phyloP scores from a whole-genome alignment of 306 rosid species.

The Comarum palustre region DNA sequence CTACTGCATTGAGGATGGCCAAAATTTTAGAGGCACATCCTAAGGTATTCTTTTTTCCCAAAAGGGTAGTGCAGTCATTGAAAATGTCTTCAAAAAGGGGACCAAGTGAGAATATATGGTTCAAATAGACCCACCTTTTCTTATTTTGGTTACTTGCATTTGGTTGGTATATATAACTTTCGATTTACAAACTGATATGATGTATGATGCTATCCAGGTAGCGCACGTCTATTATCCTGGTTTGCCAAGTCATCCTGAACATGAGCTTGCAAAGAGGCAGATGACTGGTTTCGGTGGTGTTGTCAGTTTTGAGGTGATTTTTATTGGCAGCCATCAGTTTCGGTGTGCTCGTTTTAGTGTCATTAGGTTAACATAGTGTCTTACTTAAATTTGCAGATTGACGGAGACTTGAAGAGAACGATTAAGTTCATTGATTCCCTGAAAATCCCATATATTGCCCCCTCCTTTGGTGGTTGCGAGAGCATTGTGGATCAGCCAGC shows the following conservation, averaged over 20 bases:
- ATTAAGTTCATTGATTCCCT: conserved; percentile 75
- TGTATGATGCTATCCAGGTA: conserved; percentile 54
- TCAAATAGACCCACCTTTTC: not conserved
- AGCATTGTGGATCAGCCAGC: conserved; percentile 98
- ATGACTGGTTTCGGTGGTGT: conserved; percentile 99
- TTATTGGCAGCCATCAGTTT: not conserved
- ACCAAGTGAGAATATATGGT: not conserved
- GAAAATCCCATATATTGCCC: conserved; percentile 88
- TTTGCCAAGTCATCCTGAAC: conserved; percentile 86
- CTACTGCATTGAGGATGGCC: conserved; percentile 81
- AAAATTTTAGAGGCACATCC: conserved; percentile 95
- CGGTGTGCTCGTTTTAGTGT: not conserved
- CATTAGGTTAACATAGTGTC: not conserved
- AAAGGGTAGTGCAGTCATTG: not conserved
- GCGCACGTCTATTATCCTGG: conserved; percentile 86
- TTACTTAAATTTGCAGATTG: conserved; percentile 52
- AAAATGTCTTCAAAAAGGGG: not conserved
- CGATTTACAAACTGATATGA: conserved; percentile 18
- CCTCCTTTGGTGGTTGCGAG: conserved; percentile 98
- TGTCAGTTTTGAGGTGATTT: conserved; percentile 84
- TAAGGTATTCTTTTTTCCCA: conserved; percentile 43
- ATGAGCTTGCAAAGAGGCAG: conserved; percentile 83
- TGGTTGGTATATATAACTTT: conserved; percentile 1
- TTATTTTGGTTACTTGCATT: not conserved
- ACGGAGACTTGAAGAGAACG: conserved; percentile 66